Evolutionary conservation across 1,139 yeast genomes (phyloP), one percentile per base, ranked within the genome.

Genomic region (Kodamaea anthophila): DNA sequence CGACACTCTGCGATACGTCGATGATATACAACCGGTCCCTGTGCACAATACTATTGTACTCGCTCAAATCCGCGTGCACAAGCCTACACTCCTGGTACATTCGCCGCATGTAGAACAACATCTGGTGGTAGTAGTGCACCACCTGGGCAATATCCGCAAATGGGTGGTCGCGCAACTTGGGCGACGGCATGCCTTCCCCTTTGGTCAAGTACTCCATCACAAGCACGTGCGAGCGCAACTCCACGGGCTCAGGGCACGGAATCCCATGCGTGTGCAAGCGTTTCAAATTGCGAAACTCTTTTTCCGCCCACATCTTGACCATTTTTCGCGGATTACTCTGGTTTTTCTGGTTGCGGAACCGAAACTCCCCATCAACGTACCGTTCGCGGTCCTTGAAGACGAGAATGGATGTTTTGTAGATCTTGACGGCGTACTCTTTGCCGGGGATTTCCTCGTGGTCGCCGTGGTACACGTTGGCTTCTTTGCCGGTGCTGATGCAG

Each of bases 251-350:
- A 0, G 99, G 98, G 32, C 88, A 82, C 9, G 95, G 94, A 27
- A 93, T 83, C 0, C 94, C 94, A 35, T 77, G 71, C 29, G 70
- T 58, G 51, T 83, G 65, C 14, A 93, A 65, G 49, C 99, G 68
- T 50, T 85, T 88, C 54, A 93, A 65, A 51, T 93, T 93, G 34
- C 99, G 63, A 45, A 87, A 88, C 56, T 93, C 99, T 50, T 93
- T 93, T 53, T 93, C 98, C 0, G 98, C 98, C 99, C 99, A 93
- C 19, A 88, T 70, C 53, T 86, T 85, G 37, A 93, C 96, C 97
- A 93, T 91, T 51, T 88, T 88, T 46, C 98, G 70, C 5, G 98
- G 97, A 47, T 93, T 93, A 43, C 87, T 86, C 47, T 86, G 88
- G 36, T 73, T 74, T 43, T 86, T 85, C 27, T 81, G 69, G 49